Conservation (phyloP, 2,329 filamentous ascomycete genomes). For the Fusarium transvaalense region DNA sequence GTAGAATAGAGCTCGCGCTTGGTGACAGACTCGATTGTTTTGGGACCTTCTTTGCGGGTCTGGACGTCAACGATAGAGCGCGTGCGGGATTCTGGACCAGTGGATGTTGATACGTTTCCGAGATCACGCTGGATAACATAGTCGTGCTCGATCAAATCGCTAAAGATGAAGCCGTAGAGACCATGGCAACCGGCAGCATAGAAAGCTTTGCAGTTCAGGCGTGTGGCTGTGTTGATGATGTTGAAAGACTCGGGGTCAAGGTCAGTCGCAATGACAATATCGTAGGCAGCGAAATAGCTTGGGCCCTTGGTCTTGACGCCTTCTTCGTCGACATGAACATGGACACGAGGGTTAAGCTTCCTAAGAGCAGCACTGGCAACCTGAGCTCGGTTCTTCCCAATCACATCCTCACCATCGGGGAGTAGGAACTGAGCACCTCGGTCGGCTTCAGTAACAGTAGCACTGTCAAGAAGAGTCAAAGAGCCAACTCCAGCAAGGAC, state of each 20-base stretch:
- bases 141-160: conserved; percentile 89
- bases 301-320: conserved; percentile 76
- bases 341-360: conserved; percentile 90
- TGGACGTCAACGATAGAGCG: conserved; percentile 79
- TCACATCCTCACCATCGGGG: conserved; percentile 69
- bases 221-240: conserved; percentile 87
- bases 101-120: conserved; percentile 75
- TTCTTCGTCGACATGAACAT: conserved; percentile 76
- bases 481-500: conserved; percentile 93
- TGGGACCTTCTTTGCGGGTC: conserved; percentile 75
- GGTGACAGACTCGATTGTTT: conserved; percentile 85
- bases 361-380: conserved; percentile 82
- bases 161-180: conserved; percentile 94
- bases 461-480: conserved; percentile 87
- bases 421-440: conserved; percentile 88
- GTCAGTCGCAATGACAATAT: conserved; percentile 91
- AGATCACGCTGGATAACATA: conserved; percentile 89
- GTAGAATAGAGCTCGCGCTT: conserved; percentile 94
- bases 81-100: conserved; percentile 79
- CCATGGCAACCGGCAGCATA: conserved; percentile 91
- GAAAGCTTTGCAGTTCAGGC: conserved; percentile 82
- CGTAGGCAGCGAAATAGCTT: conserved; percentile 82
- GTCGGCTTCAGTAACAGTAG: conserved; percentile 80
- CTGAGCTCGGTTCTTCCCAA: conserved; percentile 87
- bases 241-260: conserved; percentile 80